These are phyloP conservation scores for Boletus subparvulus DNA, from an alignment of 768 basidiomycete species.

Conservation along the genomic window DNA sequence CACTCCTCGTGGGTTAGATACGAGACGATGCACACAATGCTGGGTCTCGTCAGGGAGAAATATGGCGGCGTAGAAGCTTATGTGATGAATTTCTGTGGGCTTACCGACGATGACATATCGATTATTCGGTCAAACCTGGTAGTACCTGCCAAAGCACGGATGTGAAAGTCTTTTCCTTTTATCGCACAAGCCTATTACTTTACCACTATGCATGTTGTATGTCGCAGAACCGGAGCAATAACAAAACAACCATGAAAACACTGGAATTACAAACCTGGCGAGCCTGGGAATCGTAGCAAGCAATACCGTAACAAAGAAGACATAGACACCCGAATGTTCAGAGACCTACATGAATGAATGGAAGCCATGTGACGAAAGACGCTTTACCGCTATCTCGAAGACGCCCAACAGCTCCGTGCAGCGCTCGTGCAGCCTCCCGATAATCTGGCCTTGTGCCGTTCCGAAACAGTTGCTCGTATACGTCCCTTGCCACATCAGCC, in stretches of 20 bases:
- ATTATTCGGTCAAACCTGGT: slow-evolving; percentile 60
- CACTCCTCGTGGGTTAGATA: slow-evolving; percentile 39
- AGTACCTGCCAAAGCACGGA: slow-evolving; percentile 30
- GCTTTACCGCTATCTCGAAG: too few species aligned
- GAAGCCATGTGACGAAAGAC: too few species aligned
- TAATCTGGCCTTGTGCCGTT: too few species aligned
- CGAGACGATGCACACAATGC: slow-evolving; percentile 75
- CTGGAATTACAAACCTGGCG: too few species aligned
- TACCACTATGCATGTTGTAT: slow-evolving; percentile 2
- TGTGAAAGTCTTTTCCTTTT: slow-evolving; percentile 15
- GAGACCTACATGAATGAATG: too few species aligned
- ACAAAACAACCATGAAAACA: not conserved
- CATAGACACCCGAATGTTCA: too few species aligned
- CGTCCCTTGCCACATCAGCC: too few species aligned
- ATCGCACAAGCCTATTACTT: not conserved
- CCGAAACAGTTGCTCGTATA: too few species aligned
- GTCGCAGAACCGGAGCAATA: not conserved
- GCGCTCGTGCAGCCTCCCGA: too few species aligned
- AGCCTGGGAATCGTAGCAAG: too few species aligned
- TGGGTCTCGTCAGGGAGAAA: slow-evolving; percentile 55
- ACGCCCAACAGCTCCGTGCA: too few species aligned
- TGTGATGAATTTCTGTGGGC: slow-evolving; percentile 50
- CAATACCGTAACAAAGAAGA: too few species aligned
- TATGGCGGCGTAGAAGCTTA: slow-evolving; percentile 73
- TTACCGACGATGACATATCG: slow-evolving; percentile 62